Evolutionary conservation across 2,329 filamentous ascomycete species (phyloP), one percentile per base, ranked within the genome.

Genomic region (Exophiala lecanii-corni): DNA sequence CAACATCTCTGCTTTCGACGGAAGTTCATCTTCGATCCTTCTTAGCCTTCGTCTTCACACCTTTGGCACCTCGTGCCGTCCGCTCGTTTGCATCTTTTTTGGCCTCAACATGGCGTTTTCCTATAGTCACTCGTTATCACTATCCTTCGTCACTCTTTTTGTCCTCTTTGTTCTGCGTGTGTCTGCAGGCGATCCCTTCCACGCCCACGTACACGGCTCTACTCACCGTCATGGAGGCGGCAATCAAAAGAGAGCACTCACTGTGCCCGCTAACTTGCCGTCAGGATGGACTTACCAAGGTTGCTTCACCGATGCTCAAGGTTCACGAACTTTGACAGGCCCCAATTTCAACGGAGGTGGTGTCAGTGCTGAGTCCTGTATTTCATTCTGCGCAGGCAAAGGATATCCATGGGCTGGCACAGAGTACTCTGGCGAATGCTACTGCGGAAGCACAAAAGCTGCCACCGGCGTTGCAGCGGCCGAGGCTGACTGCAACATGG

Each of bases 291-390:
- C 46, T 7, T 49, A 40, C 25, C 23, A 25, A 19, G 40, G 36
- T 10, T 51, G 49, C 47, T 49, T 46, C 17, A 45, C 45, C 13
- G 49, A 51, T 34, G 41, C 23, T 33, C 39, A 39, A n/a, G 31
- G 25, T 15, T 15, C 19, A 10, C 48, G 49, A 30, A 43, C 46
- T 7, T 38, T 51, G 9, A 13, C 23, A 2, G 41, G 25, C 13
- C 25, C 34, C 4, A 31, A 32, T 17, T 20, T 19, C 9, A 33
- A 39, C 23, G 31, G 35, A 15, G 73, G 79, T 41, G 64, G 68
- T 50, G 61, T 76, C 54, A 79, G 76, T 13, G 37, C 49, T n/a
- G 50, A 51, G 39, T 52, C 47, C 4, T 75, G 53, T 36, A 36
- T 56, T 17, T 12, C 44, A 20, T 47, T 41, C 30, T 57, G 55